Percentiles rank a stretch among this genome's conserved stretches.
Evolutionary conservation across 2,329 filamentous ascomycete species (phyloP).

Genomic region (Colletotrichum lindemuthianum): DNA sequence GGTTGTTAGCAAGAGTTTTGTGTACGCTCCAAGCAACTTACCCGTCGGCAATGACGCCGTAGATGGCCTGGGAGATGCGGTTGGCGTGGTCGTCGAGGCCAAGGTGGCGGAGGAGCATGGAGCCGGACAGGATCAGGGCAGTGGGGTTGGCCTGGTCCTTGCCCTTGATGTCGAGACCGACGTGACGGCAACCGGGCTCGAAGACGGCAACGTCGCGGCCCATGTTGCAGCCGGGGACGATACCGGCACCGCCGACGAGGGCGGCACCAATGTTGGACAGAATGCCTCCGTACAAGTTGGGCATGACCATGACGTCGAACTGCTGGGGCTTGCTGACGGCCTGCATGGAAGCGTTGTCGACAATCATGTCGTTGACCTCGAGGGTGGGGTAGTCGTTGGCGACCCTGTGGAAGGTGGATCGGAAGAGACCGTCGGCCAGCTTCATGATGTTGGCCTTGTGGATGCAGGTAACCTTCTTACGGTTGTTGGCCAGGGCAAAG

Average conservation of each 20-base stretch:
- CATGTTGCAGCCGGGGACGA: slow-evolving; percentile 99
- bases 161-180: slow-evolving; percentile 99
- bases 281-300: slow-evolving; percentile 98
- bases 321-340: slow-evolving; percentile 95
- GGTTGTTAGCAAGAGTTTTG: slow-evolving; percentile 50
- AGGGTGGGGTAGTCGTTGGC: slow-evolving; percentile 96
- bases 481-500: slow-evolving; percentile 97
- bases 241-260: slow-evolving; percentile 94
- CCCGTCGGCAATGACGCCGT: slow-evolving; percentile 87
- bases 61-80: slow-evolving; percentile 90
- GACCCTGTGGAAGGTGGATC: slow-evolving; percentile 93
- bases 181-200: slow-evolving; percentile 98
- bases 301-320: slow-evolving; percentile 99
- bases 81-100: slow-evolving; percentile 98
- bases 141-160: slow-evolving; percentile 99
- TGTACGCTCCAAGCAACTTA: slow-evolving; percentile 57
- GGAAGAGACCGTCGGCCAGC: slow-evolving; percentile 97
- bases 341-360: slow-evolving; percentile 99
- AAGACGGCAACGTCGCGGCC: slow-evolving; percentile 98
- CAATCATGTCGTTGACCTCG: slow-evolving; percentile 99
- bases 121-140: slow-evolving; percentile 91
- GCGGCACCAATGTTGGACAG: slow-evolving; percentile 98
- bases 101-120: slow-evolving; percentile 97
- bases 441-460: slow-evolving; percentile 99
- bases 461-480: slow-evolving; percentile 99